Percentiles rank a stretch among this genome's conserved stretches.
phyloP scores from a whole-genome alignment of 306 rosid species.

The Arachis hypogaea region DNA sequence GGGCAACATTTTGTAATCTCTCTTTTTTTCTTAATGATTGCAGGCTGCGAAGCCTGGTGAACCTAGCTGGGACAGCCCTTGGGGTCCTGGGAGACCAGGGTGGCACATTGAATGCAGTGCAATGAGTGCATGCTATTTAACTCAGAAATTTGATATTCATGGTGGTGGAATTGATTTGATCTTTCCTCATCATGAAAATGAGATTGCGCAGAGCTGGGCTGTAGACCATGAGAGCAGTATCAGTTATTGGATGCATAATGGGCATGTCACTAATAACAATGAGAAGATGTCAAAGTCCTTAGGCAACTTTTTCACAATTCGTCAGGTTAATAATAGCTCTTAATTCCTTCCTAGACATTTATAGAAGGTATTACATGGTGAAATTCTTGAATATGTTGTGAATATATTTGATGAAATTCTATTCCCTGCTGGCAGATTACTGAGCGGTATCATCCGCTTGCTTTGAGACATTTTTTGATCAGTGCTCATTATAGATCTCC shows the following conservation, averaged over 20 bases:
- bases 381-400: slow-evolving; percentile 28
- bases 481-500: slow-evolving; percentile 91
- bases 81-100: slow-evolving; percentile 98
- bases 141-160: slow-evolving; percentile 85
- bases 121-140: slow-evolving; percentile 88
- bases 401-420: slow-evolving; percentile 23
- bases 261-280: slow-evolving; percentile 89
- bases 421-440: slow-evolving; percentile 60
- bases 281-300: slow-evolving; percentile 96
- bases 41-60: slow-evolving; percentile 95
- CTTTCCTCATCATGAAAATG: slow-evolving; percentile 99
- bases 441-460: slow-evolving; percentile 77
- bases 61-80: slow-evolving; percentile 97
- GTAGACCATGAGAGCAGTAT: slow-evolving; percentile 70
- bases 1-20: slow-evolving; percentile 13
- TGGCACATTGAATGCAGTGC: slow-evolving; percentile 99
- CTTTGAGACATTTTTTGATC: slow-evolving; percentile 84
- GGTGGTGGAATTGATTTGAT: slow-evolving; percentile 98
- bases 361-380: slow-evolving; percentile 29
- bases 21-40: slow-evolving; percentile 35
- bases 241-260: slow-evolving; percentile 94
- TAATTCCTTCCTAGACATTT: slow-evolving; percentile 2
- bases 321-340: slow-evolving; percentile 61
- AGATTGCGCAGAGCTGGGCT: slow-evolving; percentile 95
- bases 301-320: slow-evolving; percentile 95